Evolutionary conservation across 2,329 filamentous ascomycete genomes (phyloP), one percentile per base, ranked within the genome.

Genomic region (Penicillium decumbens): DNA sequence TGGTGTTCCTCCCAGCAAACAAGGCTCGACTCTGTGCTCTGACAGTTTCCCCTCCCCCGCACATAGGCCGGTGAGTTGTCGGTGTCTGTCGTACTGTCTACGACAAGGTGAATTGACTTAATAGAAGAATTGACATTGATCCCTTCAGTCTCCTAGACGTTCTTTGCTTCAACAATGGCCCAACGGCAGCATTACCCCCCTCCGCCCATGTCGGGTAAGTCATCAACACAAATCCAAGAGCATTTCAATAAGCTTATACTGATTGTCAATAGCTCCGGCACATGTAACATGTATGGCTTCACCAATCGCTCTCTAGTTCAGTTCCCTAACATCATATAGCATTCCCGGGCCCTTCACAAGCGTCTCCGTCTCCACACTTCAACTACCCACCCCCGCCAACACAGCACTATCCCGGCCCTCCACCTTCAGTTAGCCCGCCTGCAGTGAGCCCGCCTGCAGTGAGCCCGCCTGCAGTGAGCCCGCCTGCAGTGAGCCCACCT

Each of bases 331-430:
- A 24, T 4, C 15, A 2, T 15, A 2, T 18, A 53, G 48, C 47
- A n/a, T 53, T 57, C 18, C 51, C 33, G 9, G 47, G 48, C 3
- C 53, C 39, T 0, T 40, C 45, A 6, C 49, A 50, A 4, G n/a
- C 45, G 13, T 25, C 37, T n/a, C n/a, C 46, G 6, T 18, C 49
- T 12, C 40, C 53, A 9, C 53, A 53, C 24, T 50, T 47, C 39
- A 43, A 54, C 30, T 67, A 64, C 23, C 60, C 60, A 2, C 62
- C 64, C 13, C 63, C 64, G 3, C 63, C 51, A 42, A 43, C 42
- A 37, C 23, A 18, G 28, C 44, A 6, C 6, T 56, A 57, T 39
- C 43, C 51, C 4, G 48, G 43, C 0, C 48, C 39, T 9, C 49
- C 30, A 4, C 37, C 35, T 18, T 18, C 15, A 18, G 15, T 18